A percentile compares a stretch with the other conserved stretches of the same genome.
phyloP scores from a whole-genome alignment of 2,329 filamentous ascomycete species.

The Pyrenophora teres region DNA sequence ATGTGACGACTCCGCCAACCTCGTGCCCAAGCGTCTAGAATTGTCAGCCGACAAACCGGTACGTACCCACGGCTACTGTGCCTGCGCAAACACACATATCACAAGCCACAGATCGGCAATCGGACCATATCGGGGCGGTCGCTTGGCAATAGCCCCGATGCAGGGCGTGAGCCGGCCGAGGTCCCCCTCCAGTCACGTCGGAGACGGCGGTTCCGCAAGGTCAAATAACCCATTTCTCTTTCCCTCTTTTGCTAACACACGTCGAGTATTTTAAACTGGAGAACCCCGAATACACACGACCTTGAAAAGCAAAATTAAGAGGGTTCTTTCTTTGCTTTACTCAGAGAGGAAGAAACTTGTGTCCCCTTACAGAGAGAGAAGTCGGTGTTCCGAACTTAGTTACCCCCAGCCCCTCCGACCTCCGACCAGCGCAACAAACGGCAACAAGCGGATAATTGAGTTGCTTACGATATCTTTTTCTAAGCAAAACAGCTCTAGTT shows the following conservation, averaged over 20 bases:
- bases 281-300: too few relatives aligned
- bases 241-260: neutral
- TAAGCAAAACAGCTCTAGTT: constrained; percentile 4
- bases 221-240: neutral
- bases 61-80: neutral
- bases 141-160: constrained; percentile 5
- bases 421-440: too few relatives aligned
- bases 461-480: constrained; percentile 10
- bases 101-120: constrained; percentile 11
- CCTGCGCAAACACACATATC: neutral
- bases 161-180: constrained; percentile 16
- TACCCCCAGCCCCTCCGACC: too few relatives aligned
- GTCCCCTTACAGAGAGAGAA: neutral
- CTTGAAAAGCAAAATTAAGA: too few relatives aligned
- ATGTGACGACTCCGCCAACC: neutral
- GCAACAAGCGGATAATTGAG: constrained; percentile 1
- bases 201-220: constrained; percentile 14
- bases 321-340: neutral
- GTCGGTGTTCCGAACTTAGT: neutral
- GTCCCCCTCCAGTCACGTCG: constrained; percentile 12
- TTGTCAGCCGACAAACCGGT: neutral
- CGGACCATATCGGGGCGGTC: constrained; percentile 7
- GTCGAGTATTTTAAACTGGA: neutral
- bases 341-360: too few relatives aligned
- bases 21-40: neutral